These are phyloP conservation scores for Trichoderma oligosporum DNA, from an alignment of 2,329 filamentous ascomycete genomes.

Conservation along the genomic window DNA sequence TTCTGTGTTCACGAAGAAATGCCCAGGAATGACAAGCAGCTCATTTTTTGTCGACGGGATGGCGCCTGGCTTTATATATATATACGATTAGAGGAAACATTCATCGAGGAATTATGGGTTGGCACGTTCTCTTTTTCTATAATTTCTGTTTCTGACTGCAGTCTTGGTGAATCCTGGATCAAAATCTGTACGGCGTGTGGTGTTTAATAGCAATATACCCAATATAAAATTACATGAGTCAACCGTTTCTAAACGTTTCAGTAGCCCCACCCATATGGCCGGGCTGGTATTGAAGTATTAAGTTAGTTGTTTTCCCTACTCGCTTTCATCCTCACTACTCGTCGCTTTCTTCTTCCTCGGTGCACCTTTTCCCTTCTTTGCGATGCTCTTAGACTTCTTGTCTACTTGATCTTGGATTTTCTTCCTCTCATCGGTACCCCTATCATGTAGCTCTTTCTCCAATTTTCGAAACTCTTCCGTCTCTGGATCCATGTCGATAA, in stretches of 20 bases:
- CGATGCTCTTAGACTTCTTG: slow-evolving; percentile 62
- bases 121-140: no score
- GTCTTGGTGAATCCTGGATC: not conserved
- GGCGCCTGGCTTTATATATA: not conserved
- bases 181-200: not conserved
- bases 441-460: slow-evolving; percentile 61
- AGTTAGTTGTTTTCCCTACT: slow-evolving; percentile 21
- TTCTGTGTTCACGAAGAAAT: not conserved
- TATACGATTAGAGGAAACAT: not conserved
- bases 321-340: slow-evolving; percentile 33
- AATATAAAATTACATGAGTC: not conserved
- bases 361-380: slow-evolving; percentile 32
- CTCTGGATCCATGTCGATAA: slow-evolving; percentile 79
- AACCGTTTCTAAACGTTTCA: not conserved
- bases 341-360: slow-evolving; percentile 34
- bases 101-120: not conserved
- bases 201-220: not conserved
- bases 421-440: slow-evolving; percentile 67
- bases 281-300: not conserved
- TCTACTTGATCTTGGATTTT: slow-evolving; percentile 77
- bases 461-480: slow-evolving; percentile 66
- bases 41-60: not conserved
- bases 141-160: no score
- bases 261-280: not conserved
- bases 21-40: not conserved